These are phyloP conservation scores for Psilocybe sp. DNA, from an alignment of 768 basidiomycete species.

Conservation along the genomic window DNA sequence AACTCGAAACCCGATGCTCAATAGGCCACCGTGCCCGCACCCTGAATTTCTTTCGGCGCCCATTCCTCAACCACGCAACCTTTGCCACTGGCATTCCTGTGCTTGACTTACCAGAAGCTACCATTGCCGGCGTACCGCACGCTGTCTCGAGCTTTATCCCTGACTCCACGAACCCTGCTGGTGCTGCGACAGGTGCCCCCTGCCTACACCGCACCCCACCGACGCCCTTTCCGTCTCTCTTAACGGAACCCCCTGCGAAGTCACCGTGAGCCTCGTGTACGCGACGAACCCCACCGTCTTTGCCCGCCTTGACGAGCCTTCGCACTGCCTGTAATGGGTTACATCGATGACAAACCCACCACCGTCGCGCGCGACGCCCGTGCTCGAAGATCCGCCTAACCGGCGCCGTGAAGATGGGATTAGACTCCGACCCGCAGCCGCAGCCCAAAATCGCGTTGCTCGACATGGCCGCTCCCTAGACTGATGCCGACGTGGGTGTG, in stretches of 20 bases:
- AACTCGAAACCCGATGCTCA: too few relatives aligned
- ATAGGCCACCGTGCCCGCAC: too few relatives aligned
- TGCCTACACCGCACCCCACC: slow-evolving; percentile 54
- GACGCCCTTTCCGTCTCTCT: slow-evolving; percentile 38
- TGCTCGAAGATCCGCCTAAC: slow-evolving; percentile 51
- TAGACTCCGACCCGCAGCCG: slow-evolving; percentile 59
- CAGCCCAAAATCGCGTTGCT: slow-evolving; percentile 71
- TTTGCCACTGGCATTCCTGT: slow-evolving; percentile 33
- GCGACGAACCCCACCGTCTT: slow-evolving; percentile 78
- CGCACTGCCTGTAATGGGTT: slow-evolving; percentile 35
- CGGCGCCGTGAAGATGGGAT: slow-evolving; percentile 59
- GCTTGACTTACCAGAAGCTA: slow-evolving; percentile 46
- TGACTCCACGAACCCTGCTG: slow-evolving; percentile 64
- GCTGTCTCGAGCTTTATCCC: slow-evolving; percentile 61
- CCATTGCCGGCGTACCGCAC: slow-evolving; percentile 69
- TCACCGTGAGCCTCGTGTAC: slow-evolving; percentile 58
- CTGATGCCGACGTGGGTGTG: slow-evolving; percentile 24
- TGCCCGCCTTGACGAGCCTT: slow-evolving; percentile 38
- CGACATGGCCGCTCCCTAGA: slow-evolving; percentile 40
- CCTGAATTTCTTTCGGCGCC: too few relatives aligned
- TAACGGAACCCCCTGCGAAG: slow-evolving; percentile 8
- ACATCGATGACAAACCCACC: slow-evolving; percentile 26
- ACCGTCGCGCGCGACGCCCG: slow-evolving; percentile 15
- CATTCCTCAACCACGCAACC: too few relatives aligned
- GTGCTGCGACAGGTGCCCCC: slow-evolving; percentile 68